Conservation (phyloP, 148 eudicot species). For the Gaultheria prostrata region DNA sequence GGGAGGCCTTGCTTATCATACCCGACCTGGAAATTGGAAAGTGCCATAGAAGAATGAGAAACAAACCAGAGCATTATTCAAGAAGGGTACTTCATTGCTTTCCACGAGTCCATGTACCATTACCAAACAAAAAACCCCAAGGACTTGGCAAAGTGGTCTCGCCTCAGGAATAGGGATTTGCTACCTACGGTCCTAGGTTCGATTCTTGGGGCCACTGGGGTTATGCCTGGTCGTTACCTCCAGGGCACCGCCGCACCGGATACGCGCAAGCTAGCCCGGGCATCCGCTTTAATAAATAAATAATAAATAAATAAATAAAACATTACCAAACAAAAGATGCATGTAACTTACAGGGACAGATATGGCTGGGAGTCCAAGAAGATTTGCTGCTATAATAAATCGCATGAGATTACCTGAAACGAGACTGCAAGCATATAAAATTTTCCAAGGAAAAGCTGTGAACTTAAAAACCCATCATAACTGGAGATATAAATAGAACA, state of each 20-base stretch:
- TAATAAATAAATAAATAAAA: no score
- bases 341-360: slow-evolving; percentile 70
- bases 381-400: slow-evolving; percentile 70
- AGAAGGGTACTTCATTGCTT: not conserved
- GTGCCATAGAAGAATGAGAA: not conserved
- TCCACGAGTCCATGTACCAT: not conserved
- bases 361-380: slow-evolving; percentile 95
- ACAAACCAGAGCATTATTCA: not conserved
- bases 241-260: no score
- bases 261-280: no score
- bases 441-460: not conserved
- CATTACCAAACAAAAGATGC: not conserved
- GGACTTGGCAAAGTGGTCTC: no score
- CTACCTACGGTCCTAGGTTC: no score
- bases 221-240: no score
- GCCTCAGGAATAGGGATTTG: no score
- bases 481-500: not conserved
- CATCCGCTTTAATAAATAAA: no score
- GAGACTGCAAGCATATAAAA: not conserved
- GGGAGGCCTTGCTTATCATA: slow-evolving; percentile 95
- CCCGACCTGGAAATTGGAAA: slow-evolving; percentile 58
- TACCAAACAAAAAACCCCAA: not conserved
- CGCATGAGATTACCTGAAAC: slow-evolving; percentile 85
- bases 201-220: no score
- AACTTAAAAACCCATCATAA: not conserved